Conservation (phyloP, 179 eudicot species). For the Beta corolliflora region DNA sequence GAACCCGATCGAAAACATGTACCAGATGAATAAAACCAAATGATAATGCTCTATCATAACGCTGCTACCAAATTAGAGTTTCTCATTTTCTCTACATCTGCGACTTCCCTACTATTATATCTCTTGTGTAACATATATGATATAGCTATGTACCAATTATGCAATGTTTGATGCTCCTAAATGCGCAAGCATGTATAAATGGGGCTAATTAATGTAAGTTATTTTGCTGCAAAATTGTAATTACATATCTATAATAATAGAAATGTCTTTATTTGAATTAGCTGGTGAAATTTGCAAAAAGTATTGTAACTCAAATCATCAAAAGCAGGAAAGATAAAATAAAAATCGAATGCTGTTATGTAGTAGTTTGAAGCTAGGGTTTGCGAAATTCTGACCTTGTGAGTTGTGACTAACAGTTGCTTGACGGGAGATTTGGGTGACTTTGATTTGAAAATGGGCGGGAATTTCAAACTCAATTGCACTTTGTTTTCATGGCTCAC, state of each 20-base stretch:
- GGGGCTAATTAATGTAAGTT: not conserved
- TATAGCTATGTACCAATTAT: conserved; percentile 5
- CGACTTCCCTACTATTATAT: not conserved
- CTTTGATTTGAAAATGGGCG: not conserved
- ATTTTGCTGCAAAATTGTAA: not conserved
- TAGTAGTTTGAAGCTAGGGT: conserved; percentile 2
- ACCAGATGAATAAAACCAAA: not conserved
- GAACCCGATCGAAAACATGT: not conserved
- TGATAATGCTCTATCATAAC: not conserved
- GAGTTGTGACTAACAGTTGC: not conserved
- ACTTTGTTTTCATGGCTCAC: too few relatives aligned
- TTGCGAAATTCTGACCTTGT: too few relatives aligned
- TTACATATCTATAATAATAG: not conserved
- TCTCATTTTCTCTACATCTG: not conserved
- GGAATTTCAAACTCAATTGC: conserved; percentile 5
- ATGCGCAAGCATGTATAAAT: conserved; percentile 11
- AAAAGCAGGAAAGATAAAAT: not conserved
- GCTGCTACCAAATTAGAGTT: not conserved
- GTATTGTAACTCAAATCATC: not conserved
- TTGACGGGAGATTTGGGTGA: not conserved
- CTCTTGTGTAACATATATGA: not conserved
- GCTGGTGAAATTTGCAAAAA: not conserved
- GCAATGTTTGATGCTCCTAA: not conserved
- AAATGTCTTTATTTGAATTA: not conserved
- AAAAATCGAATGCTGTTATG: not conserved